Evolutionary conservation across 1,284 basidiomycete genomes (phyloP).

Genomic region (Ganoderma lucidum): DNA sequence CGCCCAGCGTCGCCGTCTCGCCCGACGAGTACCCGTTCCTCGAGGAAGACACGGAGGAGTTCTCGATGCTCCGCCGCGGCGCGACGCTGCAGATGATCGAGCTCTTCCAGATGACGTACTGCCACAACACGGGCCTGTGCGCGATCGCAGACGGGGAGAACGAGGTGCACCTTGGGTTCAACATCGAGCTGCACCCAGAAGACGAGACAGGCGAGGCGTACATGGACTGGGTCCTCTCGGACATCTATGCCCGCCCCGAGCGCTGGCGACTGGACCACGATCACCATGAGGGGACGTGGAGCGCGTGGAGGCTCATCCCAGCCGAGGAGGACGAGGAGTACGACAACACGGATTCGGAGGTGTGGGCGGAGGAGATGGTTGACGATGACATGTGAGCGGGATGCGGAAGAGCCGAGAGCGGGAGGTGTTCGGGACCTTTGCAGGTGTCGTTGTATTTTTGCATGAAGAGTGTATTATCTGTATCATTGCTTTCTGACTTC

Average conservation of each 20-base stretch:
- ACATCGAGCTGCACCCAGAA: conserved; percentile 56
- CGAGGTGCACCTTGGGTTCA: conserved; percentile 70
- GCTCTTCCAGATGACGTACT: conserved; percentile 61
- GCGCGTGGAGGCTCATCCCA: conserved; percentile 57
- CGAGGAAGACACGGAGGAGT: conserved; percentile 46
- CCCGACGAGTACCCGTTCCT: conserved; percentile 47
- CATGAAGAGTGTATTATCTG: not conserved
- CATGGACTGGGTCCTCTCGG: conserved; percentile 56
- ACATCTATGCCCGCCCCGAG: conserved; percentile 56
- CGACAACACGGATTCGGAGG: conserved; percentile 61
- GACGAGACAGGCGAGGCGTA: conserved; percentile 61
- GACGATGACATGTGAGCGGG: conserved; percentile 25
- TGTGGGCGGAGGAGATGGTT: conserved; percentile 42
- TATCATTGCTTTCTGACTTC: conserved; percentile 7
- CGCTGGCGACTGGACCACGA: conserved; percentile 56
- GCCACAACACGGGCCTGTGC: conserved; percentile 56
- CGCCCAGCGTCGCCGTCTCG: conserved; percentile 52
- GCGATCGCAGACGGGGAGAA: conserved; percentile 49
- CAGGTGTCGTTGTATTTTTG: conserved; percentile 8
- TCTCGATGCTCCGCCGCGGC: conserved; percentile 66
- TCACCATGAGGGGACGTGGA: conserved; percentile 46
- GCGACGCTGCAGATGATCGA: conserved; percentile 66
- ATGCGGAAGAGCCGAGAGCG: not conserved
- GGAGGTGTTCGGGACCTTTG: not conserved
- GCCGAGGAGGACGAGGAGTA: conserved; percentile 53